Evolutionary conservation across 768 basidiomycete genomes (phyloP), one percentile per base, ranked within the genome.

Genomic region (Goffeauzyma gilvescens): DNA sequence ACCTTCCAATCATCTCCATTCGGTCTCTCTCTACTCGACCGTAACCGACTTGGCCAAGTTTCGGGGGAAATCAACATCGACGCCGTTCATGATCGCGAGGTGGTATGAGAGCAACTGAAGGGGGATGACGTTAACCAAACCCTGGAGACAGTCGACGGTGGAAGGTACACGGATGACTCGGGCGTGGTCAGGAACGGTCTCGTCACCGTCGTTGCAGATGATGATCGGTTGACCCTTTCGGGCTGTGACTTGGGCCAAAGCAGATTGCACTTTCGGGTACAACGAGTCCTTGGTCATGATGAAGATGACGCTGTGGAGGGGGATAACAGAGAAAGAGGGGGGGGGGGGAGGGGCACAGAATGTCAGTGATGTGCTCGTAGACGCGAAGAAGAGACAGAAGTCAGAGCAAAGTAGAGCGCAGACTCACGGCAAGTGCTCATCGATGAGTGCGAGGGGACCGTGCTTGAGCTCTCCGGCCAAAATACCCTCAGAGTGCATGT

Each of bases 231-330:
- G 79, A 38, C 89, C 93, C 66, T 89, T 90, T 64, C 93, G 81
- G 33, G 93, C 90, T 3, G 86, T 90, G 65, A 98, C 90, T 67
- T 98, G 93, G 21, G 86, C 68, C 53, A 93, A 84, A 28, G 93
- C 93, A 6, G 79, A 81, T 58, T 95, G 87, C 33, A 95, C 89
- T 71, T 98, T 96, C 59, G 89, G 86, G 68, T 96, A 96, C 20
- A 96, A 70, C 32, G 87, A 93, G 67, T 98, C 93, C 52, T 83
- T 80, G 22, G 93, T 98, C 93, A 98, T 98, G 68, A 98, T 76
- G 67, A 98, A 85, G 69, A 96, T 96, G 54, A 96, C 65, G 28
- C 65, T 65, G 50, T 34, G 35, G 6, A 27, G 22, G 17, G 32
- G 6, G 20, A 17, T 10, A 12, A 20, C 7, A 15, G 3, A n/a